Conservation (phyloP, 1,284 basidiomycete genomes). For the Bondarzewia mesenterica region DNA sequence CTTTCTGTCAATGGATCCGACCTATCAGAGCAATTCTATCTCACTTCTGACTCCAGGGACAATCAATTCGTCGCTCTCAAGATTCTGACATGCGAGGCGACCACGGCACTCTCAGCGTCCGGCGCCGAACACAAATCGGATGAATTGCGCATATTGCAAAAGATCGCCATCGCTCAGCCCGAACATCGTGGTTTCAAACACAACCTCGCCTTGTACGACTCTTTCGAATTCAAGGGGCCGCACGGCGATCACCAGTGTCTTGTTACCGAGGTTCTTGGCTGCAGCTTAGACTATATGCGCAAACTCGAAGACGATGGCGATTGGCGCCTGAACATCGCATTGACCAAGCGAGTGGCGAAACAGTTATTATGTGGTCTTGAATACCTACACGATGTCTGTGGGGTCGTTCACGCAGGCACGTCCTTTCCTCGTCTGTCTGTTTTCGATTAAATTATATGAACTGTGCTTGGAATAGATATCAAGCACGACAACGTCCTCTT, state of each 20-base stretch:
- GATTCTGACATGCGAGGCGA: conserved; percentile 38
- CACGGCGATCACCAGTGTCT: conserved; percentile 36
- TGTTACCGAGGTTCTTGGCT: conserved; percentile 40
- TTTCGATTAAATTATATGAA: too few relatives aligned
- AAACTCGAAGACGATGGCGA: conserved; percentile 12
- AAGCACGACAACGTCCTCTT: not conserved
- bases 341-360: conserved; percentile 36
- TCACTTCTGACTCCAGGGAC: too few relatives aligned
- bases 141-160: conserved; percentile 8
- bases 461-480: not conserved
- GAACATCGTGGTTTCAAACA: not conserved
- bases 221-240: conserved; percentile 10
- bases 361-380: conserved; percentile 39
- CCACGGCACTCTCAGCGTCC: conserved; percentile 16
- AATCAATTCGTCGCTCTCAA: conserved; percentile 40
- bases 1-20: too few relatives aligned
- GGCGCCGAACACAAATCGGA: conserved; percentile 28
- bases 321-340: conserved; percentile 21
- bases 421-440: conserved; percentile 1
- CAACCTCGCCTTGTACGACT: not conserved
- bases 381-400: conserved; percentile 38
- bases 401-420: conserved; percentile 25
- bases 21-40: not conserved
- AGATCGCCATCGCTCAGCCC: not conserved
- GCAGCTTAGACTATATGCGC: conserved; percentile 28